phyloP scores from a whole-genome alignment of 83 land plant species.

The Larix sibirica region DNA sequence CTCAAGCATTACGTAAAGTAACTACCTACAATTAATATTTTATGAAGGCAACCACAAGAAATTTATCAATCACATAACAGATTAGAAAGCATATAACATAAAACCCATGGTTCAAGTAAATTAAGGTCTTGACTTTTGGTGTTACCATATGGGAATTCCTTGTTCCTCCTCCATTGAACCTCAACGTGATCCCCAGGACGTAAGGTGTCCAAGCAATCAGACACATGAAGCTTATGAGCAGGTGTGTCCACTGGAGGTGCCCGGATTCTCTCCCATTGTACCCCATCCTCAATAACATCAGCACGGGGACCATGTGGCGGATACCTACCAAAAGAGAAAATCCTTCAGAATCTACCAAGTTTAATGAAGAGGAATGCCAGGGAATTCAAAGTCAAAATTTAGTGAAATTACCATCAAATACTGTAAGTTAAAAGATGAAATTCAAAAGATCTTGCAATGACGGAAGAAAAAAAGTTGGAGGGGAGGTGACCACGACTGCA shows the following conservation, averaged over 20 bases:
- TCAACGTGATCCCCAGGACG: constrained; percentile 57
- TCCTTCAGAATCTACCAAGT: neutral
- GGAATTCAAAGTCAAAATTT: neutral
- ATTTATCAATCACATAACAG: neutral
- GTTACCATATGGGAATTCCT: constrained; percentile 61
- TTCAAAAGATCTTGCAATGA: neutral
- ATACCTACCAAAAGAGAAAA: constrained; percentile 29
- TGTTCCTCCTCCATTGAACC: constrained; percentile 63
- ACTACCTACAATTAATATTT: neutral
- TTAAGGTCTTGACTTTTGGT: neutral
- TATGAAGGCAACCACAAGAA: neutral
- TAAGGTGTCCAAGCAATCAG: constrained; percentile 44
- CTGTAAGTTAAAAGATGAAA: neutral
- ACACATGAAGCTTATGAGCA: constrained; percentile 47
- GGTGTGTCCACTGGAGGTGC: constrained; percentile 51
- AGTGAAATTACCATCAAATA: neutral
- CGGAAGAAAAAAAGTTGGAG: neutral
- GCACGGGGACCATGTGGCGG: constrained; percentile 58
- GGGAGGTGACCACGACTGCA: neutral
- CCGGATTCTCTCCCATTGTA: constrained; percentile 52
- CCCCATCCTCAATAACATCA: constrained; percentile 41
- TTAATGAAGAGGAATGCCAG: neutral
- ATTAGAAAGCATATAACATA: constrained; percentile 7
- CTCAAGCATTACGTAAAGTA: neutral
- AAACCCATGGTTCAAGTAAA: neutral